Evolutionary conservation across 2,329 filamentous ascomycete species (phyloP), one percentile per base, ranked within the genome.

Genomic region (Phyllosticta paracitricarpa): DNA sequence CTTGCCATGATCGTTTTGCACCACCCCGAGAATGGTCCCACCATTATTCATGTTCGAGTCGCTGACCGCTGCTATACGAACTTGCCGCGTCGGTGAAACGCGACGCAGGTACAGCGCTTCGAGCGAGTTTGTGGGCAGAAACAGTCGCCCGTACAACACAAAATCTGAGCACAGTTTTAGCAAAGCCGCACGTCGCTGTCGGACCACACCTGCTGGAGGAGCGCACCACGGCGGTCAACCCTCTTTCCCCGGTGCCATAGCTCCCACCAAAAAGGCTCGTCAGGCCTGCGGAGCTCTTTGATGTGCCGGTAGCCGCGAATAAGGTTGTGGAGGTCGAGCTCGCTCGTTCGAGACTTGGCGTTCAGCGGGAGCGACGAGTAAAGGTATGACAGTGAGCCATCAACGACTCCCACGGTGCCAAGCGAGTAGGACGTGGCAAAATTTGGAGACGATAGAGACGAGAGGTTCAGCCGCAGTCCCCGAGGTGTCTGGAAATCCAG

Each of bases 361-460:
- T 80, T 77, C 61, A 97, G 82, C 12, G 91, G 86, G 8, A 94
- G 81, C 2, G 91, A 96, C 56, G 91, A 95, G 78, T 96, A 97
- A 59, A 99, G 84, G 76, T 97, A 99, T 14, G 92, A 96, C 62
- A 99, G 84, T n/a, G 91, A 96, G 72, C 94, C 94, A 77, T 97
- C 93, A 58, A 99, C 92, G 40, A 96, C 82, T 63, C 93, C 94
- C 17, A 95, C 83, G 52, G 88, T 95, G 63, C 91, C 91, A 54
- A 99, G 84, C 52, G 90, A 89, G 75, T 99, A 99, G 48, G 91
- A 93, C 17, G 92, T 96, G 25, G 92, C 93, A 69, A 97, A 97
- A 73, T 96, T 91, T 8, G 91, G 88, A 19, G 92, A 92, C 7
- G 92, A 90, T 30, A 99, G 86, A 7, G 94, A 95, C 7, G 93